Base-by-base conservation (phyloP, 2,329 filamentous ascomycete species). In the Elsinoe batatas region DNA sequence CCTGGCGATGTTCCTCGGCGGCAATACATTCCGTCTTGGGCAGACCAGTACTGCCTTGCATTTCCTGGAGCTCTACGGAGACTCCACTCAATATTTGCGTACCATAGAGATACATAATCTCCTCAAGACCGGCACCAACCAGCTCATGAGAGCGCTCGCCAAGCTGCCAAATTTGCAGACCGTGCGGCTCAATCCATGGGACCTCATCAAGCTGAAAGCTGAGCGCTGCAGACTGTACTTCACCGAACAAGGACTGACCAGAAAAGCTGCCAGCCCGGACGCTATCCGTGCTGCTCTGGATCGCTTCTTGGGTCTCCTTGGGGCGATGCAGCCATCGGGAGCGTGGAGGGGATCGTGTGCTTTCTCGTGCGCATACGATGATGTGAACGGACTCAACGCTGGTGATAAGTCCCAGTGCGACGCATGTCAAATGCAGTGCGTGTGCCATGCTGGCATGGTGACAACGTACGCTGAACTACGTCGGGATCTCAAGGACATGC, bases 1-100 rank as follows among this genome's bases (percentile, higher is more conserved):
- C 13, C 26, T 59, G 4, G 49, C 57, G 7, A 56, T 61, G 17
- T 59, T 57, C 56, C 57, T 57, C n/a, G 53, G 40, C 3, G 17
- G 11, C 3, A 44, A 44, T 15, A 8, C 13, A 3, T 26, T 44
- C 18, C 17, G 3, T 22, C 20, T 44, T 30, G n/a, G 17, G 12
- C 7, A 26, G 26, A 12, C 22, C 3, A 44, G 18, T 8, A 22
- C 17, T 12, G 12, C 18, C 10, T 44, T 44, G 3, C 17, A 22
- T 4, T 26, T 44, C 17, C 18, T 22, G 2, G 40, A 22, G 10
- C 26, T 11, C 11, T 44, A 44, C 20, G 12, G 7, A 13, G 40
- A 44, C 40, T 26, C 20, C 17, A 20, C 18, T 10, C 15, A 43
- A 5, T 22, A 17, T 7, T 20, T 43, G 5, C 17, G 40, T 5